phyloP scores from a whole-genome alignment of 257 asterid species.

The Nicotiana paniculata region DNA sequence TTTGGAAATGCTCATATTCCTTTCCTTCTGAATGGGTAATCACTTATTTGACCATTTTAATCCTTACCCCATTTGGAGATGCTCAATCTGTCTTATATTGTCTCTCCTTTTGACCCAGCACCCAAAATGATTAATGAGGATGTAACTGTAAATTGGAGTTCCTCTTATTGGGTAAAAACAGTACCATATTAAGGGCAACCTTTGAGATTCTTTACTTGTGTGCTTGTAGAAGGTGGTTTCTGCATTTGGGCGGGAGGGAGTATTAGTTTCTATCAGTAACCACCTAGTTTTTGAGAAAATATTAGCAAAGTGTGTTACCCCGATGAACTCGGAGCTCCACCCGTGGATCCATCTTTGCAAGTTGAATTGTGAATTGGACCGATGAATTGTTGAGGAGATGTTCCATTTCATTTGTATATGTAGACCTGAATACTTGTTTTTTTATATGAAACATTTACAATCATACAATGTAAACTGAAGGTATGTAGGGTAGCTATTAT shows the following conservation, averaged over 20 bases:
- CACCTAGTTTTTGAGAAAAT: neutral
- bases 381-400: neutral
- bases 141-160: neutral
- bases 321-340: neutral
- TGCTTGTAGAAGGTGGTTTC: neutral
- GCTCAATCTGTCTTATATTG: neutral
- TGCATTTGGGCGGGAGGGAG: neutral
- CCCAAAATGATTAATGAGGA: neutral
- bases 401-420: neutral
- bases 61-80: neutral
- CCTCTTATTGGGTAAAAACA: neutral
- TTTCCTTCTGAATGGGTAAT: neutral
- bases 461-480: neutral
- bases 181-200: neutral
- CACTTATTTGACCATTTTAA: neutral
- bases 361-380: neutral
- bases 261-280: neutral
- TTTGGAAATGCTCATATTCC: neutral
- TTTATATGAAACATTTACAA: neutral
- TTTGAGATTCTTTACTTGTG: neutral
- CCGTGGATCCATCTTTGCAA: neutral
- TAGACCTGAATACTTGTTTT: neutral
- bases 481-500: neutral
- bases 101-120: neutral
- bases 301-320: neutral